These are phyloP conservation scores for Helotiales sp. DNA, from an alignment of 2,329 filamentous ascomycete genomes.

Conservation along the genomic window DNA sequence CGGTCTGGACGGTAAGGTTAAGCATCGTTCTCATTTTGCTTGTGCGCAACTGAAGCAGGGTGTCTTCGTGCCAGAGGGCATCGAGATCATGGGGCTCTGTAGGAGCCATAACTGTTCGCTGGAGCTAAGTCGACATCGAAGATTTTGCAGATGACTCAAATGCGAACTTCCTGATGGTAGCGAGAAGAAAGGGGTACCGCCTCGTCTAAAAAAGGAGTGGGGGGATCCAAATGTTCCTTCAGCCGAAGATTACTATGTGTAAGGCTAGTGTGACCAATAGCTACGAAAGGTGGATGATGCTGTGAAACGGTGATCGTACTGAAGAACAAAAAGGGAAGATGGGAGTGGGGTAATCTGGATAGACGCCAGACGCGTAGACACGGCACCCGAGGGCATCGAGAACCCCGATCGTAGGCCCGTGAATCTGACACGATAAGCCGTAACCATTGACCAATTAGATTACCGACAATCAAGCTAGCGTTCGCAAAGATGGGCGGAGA, in stretches of 20 bases:
- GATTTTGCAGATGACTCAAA: not conserved
- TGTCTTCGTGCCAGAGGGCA: constrained; percentile 27
- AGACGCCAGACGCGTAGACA: constrained; percentile 2
- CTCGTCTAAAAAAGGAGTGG: too few relatives aligned
- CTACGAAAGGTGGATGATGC: not conserved
- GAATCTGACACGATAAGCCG: too few relatives aligned
- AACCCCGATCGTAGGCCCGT: too few relatives aligned
- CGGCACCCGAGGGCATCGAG: not conserved
- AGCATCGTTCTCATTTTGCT: constrained; percentile 56
- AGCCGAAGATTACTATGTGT: not conserved
- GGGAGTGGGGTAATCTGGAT: not conserved
- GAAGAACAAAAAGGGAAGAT: constrained; percentile 5
- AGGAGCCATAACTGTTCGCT: constrained; percentile 14
- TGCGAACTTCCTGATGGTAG: too few relatives aligned
- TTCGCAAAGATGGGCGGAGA: not conserved
- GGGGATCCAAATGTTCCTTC: not conserved
- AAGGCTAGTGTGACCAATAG: not conserved
- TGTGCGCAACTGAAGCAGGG: constrained; percentile 56
- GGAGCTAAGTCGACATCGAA: not conserved
- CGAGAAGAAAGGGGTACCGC: too few relatives aligned
- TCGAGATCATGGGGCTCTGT: constrained; percentile 16
- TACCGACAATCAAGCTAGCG: not conserved
- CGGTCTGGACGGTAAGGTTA: constrained; percentile 51
- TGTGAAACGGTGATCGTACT: not conserved
- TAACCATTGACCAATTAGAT: too few relatives aligned